These are phyloP conservation scores for Desmodesmus armatus DNA, from an alignment of 139 green algal species.

Conservation along the genomic window DNA sequence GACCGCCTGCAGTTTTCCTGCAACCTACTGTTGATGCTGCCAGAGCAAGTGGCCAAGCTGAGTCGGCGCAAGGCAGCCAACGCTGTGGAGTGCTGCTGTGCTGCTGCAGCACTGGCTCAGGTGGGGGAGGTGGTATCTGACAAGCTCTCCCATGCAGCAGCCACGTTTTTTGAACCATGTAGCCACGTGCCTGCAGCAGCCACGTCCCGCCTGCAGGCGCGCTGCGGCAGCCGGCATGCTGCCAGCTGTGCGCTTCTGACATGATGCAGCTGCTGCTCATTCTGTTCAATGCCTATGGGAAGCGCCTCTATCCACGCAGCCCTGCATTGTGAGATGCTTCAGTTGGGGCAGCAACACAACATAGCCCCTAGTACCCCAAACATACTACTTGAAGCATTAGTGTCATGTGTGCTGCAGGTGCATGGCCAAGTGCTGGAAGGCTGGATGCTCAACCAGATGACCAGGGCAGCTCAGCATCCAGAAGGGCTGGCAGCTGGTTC, in stretches of 20 bases:
- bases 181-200: no score
- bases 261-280: no score
- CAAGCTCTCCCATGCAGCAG: not conserved
- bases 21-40: constrained; percentile 9
- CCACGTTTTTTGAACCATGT: no score
- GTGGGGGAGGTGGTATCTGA: not conserved
- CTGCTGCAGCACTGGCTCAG: constrained; percentile 1
- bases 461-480: not conserved
- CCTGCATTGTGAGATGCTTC: no score
- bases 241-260: no score
- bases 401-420: not conserved
- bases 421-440: constrained; percentile 2
- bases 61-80: constrained; percentile 17
- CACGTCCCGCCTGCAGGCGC: no score
- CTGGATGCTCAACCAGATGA: constrained; percentile 12
- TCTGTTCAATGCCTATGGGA: no score
- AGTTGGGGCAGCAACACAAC: no score
- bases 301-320: no score
- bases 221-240: no score
- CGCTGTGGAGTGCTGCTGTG: not conserved
- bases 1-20: constrained; percentile 25
- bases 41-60: not conserved
- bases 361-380: no score
- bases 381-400: no score
- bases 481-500: not conserved